A percentile compares a stretch with the other conserved stretches of the same genome.
phyloP scores from a whole-genome alignment of 352 stramenopile genomes.

The Globisporangium recalcitrans region DNA sequence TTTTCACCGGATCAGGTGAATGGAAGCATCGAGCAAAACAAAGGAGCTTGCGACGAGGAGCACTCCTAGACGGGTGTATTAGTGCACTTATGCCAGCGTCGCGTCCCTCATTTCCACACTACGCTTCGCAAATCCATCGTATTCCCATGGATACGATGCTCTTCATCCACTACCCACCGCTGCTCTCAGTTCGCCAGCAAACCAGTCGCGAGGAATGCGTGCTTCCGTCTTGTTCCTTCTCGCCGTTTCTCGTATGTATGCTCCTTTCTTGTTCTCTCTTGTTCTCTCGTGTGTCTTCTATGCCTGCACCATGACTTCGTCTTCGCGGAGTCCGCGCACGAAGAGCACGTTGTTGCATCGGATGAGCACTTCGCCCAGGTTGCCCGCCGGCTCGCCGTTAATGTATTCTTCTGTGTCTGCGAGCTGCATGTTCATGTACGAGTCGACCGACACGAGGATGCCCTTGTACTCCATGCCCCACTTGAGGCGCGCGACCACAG shows the following conservation, averaged over 20 bases:
- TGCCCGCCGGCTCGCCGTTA: conserved; percentile 94
- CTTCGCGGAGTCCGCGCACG: conserved; percentile 72
- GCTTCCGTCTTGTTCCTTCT: no score
- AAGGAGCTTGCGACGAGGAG: no score
- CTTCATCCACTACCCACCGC: no score
- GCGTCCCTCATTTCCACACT: neutral
- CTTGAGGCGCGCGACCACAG: conserved; percentile 97
- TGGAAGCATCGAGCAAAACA: no score
- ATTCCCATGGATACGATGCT: no score
- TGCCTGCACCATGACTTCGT: conserved; percentile 16
- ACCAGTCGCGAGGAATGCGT: no score
- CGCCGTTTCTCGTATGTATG: neutral
- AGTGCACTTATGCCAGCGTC: no score
- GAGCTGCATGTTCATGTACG: conserved; percentile 99
- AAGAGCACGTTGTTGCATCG: conserved; percentile 99
- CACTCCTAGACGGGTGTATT: no score
- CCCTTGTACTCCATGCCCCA: conserved; percentile 99
- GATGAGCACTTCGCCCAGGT: conserved; percentile 97
- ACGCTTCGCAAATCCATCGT: no score
- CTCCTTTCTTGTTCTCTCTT: neutral
- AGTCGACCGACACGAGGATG: conserved; percentile 92
- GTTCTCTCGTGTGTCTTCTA: neutral
- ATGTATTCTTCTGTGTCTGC: conserved; percentile 97
- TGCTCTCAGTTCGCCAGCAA: neutral
- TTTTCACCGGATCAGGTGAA: no score